phyloP scores from a whole-genome alignment of 768 basidiomycete genomes.

The Suillus americanus region DNA sequence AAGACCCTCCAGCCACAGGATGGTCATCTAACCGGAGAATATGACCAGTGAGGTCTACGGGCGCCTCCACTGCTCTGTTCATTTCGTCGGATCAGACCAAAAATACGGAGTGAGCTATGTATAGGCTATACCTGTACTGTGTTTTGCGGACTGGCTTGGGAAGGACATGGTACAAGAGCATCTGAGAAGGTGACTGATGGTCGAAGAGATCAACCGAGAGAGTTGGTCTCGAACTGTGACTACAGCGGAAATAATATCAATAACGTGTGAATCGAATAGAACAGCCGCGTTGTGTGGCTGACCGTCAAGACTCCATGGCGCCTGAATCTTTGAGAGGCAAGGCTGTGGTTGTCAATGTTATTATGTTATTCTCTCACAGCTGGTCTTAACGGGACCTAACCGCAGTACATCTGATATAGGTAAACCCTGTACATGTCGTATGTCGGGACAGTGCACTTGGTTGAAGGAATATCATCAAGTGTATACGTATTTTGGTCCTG shows the following conservation, averaged over 20 bases:
- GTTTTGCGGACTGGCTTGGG: background rate
- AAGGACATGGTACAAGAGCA: background rate
- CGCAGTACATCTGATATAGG: too few species aligned
- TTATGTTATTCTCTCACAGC: background rate
- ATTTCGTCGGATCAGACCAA: background rate
- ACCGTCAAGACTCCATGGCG: background rate
- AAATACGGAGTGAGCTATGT: background rate
- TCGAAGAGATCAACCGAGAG: background rate
- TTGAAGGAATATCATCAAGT: too few species aligned
- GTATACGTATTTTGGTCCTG: too few species aligned
- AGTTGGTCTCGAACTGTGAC: background rate
- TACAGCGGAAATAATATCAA: background rate
- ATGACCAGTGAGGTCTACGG: conserved; percentile 12
- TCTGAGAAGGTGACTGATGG: background rate
- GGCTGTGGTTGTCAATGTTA: background rate
- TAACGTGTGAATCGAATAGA: background rate
- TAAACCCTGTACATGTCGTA: too few species aligned
- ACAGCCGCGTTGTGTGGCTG: background rate
- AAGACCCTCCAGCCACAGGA: conserved; percentile 11
- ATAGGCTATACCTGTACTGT: background rate
- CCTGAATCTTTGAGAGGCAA: background rate
- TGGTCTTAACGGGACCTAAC: background rate
- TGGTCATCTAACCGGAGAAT: conserved; percentile 1
- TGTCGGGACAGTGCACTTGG: too few species aligned
- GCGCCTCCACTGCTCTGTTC: background rate